phyloP scores from a whole-genome alignment of 148 eudicot species.

The Selenicereus undatus region DNA sequence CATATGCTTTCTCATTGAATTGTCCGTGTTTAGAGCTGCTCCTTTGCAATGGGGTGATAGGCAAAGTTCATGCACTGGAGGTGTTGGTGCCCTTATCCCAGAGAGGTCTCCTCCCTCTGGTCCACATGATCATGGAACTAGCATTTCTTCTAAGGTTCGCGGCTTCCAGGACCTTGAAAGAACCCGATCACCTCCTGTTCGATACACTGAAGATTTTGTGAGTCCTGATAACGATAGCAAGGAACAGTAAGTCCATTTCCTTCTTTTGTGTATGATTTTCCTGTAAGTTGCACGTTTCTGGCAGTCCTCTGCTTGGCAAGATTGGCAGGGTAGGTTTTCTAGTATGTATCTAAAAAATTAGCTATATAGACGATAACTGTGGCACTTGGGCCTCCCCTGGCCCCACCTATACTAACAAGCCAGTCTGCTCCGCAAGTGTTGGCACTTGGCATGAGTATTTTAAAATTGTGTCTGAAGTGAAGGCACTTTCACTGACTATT shows the following conservation, averaged over 20 bases:
- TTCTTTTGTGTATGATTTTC: constrained; percentile 11
- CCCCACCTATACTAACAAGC: too few relatives aligned
- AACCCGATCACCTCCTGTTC: constrained; percentile 44
- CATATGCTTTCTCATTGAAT: background rate
- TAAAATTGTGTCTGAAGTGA: too few relatives aligned
- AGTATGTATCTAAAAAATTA: background rate
- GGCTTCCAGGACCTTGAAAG: constrained; percentile 36
- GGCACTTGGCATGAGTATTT: too few relatives aligned
- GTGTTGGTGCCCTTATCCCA: constrained; percentile 29
- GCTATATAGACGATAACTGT: background rate
- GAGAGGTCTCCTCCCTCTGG: constrained; percentile 31
- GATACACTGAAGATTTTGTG: constrained; percentile 30
- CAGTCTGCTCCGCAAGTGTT: too few relatives aligned
- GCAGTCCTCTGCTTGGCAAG: background rate
- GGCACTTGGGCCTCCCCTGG: background rate
- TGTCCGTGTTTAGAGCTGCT: constrained; percentile 8
- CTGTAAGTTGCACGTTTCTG: constrained; percentile 12
- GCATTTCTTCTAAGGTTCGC: constrained; percentile 25
- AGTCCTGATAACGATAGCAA: constrained; percentile 25
- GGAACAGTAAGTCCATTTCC: constrained; percentile 32
- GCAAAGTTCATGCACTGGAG: constrained; percentile 26
- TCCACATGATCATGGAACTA: constrained; percentile 25
- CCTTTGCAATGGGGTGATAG: constrained; percentile 23
- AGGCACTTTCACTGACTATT: too few relatives aligned
- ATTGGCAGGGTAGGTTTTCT: background rate